These are phyloP conservation scores for Lasiodiplodia sp. DNA, from an alignment of 2,329 filamentous ascomycete species.

Conservation along the genomic window DNA sequence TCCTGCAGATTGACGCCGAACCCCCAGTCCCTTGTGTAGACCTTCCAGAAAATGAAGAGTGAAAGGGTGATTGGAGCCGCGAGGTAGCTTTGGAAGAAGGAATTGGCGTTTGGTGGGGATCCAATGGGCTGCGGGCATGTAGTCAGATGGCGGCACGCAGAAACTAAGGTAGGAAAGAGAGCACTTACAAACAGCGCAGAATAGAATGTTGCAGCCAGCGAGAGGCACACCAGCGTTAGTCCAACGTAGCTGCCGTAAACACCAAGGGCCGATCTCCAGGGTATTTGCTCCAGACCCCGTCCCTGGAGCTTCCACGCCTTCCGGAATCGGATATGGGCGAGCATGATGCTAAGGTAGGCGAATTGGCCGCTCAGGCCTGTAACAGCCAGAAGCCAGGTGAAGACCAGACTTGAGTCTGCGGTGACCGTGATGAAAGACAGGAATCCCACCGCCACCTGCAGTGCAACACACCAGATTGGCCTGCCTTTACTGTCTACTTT, in stretches of 20 bases:
- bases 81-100: slow-evolving; percentile 76
- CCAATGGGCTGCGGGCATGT: slow-evolving; percentile 58
- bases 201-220: slow-evolving; percentile 9
- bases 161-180: slow-evolving; percentile 67
- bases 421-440: slow-evolving; percentile 63
- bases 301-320: slow-evolving; percentile 65
- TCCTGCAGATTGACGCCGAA: slow-evolving; percentile 37
- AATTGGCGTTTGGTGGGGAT: slow-evolving; percentile 58
- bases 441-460: slow-evolving; percentile 61
- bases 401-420: slow-evolving; percentile 54
- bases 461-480: slow-evolving; percentile 60
- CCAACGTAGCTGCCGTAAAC: slow-evolving; percentile 80
- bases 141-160: slow-evolving; percentile 57
- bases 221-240: neutral
- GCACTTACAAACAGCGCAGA: neutral
- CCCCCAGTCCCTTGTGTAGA: slow-evolving; percentile 26
- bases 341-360: slow-evolving; percentile 73
- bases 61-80: slow-evolving; percentile 64
- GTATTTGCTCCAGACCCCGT: slow-evolving; percentile 72
- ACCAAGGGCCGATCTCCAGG: slow-evolving; percentile 79
- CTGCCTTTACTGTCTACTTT: slow-evolving; percentile 67
- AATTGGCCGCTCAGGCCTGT: slow-evolving; percentile 76
- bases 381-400: slow-evolving; percentile 71
- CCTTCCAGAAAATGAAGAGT: slow-evolving; percentile 44
- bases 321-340: slow-evolving; percentile 70